Evolutionary conservation across 2,329 filamentous ascomycete species (phyloP).

Genomic region (Fusarium nelsonii): DNA sequence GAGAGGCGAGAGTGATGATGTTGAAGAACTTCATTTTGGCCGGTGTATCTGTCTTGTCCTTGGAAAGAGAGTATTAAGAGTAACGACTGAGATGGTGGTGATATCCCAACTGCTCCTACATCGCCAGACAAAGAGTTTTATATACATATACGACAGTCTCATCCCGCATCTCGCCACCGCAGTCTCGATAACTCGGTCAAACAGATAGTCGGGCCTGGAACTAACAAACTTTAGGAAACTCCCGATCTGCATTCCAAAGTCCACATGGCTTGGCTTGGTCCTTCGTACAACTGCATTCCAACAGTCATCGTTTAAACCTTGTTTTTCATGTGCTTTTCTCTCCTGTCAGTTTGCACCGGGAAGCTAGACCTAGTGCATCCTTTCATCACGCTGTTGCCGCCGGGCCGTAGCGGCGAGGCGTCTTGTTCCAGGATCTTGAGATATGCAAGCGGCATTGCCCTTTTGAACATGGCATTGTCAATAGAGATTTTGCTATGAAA

Average conservation of each 20-base stretch:
- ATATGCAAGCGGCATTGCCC: conserved; percentile 1
- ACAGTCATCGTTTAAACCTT: background rate
- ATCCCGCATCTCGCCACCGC: background rate
- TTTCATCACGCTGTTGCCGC: conserved; percentile 22
- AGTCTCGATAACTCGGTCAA: background rate
- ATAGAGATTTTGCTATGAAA: background rate
- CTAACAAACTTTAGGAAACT: conserved; percentile 9
- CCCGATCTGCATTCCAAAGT: conserved; percentile 25
- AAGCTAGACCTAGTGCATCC: conserved; percentile 7
- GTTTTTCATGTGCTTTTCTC: background rate
- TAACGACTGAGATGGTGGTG: background rate
- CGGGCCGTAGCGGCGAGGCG: conserved; percentile 20
- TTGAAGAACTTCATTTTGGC: conserved; percentile 35
- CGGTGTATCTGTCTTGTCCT: background rate
- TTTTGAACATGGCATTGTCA: background rate
- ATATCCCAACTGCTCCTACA: background rate
- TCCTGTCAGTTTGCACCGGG: conserved; percentile 8
- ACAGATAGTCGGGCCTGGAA: background rate
- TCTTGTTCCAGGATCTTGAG: background rate
- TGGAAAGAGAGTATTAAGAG: background rate
- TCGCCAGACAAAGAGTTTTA: background rate
- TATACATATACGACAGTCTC: conserved; percentile 17
- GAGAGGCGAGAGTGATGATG: conserved; percentile 24
- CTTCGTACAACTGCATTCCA: conserved; percentile 10
- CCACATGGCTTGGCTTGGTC: conserved; percentile 4